These are phyloP conservation scores for Debaryomycetaceae sp. DNA, from an alignment of 1,139 yeast species.

Conservation along the genomic window DNA sequence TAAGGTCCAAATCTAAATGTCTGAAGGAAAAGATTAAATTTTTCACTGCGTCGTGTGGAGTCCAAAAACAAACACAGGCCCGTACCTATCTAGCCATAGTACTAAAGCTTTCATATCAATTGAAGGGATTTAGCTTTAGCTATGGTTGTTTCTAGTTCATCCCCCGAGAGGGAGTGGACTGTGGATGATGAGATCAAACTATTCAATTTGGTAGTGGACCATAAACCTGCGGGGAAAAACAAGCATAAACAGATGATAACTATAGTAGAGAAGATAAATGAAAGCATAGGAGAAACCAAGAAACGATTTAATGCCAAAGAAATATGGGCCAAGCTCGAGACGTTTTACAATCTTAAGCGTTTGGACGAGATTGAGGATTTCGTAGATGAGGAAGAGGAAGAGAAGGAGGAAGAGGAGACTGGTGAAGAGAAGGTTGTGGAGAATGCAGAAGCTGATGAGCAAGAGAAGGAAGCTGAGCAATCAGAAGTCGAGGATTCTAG, in stretches of 20 bases:
- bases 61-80: too few relatives aligned
- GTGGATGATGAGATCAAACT: constrained; percentile 64
- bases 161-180: constrained; percentile 44
- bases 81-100: too few relatives aligned
- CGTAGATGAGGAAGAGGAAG: constrained; percentile 14
- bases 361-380: constrained; percentile 51
- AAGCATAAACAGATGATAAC: constrained; percentile 58
- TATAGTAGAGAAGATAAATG: constrained; percentile 53
- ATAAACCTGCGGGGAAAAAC: constrained; percentile 61
- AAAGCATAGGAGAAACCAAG: constrained; percentile 16
- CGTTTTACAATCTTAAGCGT: constrained; percentile 53
- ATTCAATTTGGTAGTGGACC: constrained; percentile 63
- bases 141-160: neutral
- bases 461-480: constrained; percentile 1
- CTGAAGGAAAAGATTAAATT: too few relatives aligned
- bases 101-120: too few relatives aligned
- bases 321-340: constrained; percentile 55
- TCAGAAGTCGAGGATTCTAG: neutral
- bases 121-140: too few relatives aligned
- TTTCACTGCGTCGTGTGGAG: constrained; percentile 1
- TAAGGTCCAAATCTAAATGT: too few relatives aligned
- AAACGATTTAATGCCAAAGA: constrained; percentile 43
- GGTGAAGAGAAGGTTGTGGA: constrained; percentile 6
- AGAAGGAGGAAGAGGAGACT: constrained; percentile 9
- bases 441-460: constrained; percentile 3